phyloP scores from a whole-genome alignment of 2,329 filamentous ascomycete genomes.

The Botryotinia globosa region DNA sequence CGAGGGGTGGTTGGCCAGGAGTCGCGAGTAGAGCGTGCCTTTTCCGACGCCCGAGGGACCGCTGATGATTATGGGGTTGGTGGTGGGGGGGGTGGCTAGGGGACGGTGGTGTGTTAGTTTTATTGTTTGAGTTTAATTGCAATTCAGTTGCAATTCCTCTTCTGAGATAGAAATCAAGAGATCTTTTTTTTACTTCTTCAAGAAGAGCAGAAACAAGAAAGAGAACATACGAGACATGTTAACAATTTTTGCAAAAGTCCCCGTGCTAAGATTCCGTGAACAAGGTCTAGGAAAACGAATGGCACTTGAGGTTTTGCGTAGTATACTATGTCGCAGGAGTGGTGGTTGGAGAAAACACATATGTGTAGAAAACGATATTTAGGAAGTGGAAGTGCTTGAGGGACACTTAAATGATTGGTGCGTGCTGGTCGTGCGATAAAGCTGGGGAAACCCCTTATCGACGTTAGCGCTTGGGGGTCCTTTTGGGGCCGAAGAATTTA shows the following conservation, averaged over 20 bases:
- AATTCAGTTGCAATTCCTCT: background rate
- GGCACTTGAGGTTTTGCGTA: background rate
- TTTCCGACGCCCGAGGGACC: slow-evolving; percentile 80
- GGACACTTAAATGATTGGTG: slow-evolving; percentile 4
- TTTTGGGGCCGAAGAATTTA: background rate
- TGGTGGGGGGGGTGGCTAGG: slow-evolving; percentile 24
- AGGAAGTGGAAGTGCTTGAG: background rate
- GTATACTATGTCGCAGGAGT: background rate
- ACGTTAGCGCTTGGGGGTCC: background rate
- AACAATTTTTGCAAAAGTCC: background rate
- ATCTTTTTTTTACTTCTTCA: background rate
- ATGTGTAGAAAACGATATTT: slow-evolving; percentile 6
- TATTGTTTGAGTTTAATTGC: background rate
- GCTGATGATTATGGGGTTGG: slow-evolving; percentile 68
- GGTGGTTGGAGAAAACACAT: slow-evolving; percentile 18
- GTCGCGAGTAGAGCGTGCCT: slow-evolving; percentile 71
- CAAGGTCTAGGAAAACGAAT: background rate
- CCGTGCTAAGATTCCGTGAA: background rate
- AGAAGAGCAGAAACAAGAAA: background rate
- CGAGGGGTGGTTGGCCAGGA: slow-evolving; percentile 59
- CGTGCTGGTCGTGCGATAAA: slow-evolving; percentile 7
- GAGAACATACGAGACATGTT: slow-evolving; percentile 31
- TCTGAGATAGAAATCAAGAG: background rate
- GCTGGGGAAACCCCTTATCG: slow-evolving; percentile 16
- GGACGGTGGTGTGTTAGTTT: slow-evolving; percentile 12